Conservation (phyloP, 768 basidiomycete genomes). For the Paxillus ammoniavirescens region DNA sequence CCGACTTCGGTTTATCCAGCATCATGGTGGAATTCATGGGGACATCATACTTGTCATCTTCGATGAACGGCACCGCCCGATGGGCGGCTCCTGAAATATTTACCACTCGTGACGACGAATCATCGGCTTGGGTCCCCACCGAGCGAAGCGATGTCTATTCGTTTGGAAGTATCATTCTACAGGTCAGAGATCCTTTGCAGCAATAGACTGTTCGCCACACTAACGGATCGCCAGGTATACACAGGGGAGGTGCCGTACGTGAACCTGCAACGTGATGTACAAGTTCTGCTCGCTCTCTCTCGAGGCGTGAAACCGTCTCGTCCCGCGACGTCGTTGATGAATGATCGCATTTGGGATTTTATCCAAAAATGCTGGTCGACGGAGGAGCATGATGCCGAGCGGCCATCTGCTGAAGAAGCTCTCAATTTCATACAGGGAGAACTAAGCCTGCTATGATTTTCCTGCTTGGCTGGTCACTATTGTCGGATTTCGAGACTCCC, state of each 20-base stretch:
- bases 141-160: constrained; percentile 7
- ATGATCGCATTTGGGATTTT: constrained; percentile 5
- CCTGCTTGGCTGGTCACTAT: no score
- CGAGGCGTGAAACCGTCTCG: constrained; percentile 2
- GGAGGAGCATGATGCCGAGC: background rate
- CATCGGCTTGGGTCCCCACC: background rate
- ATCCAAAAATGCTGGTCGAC: constrained; percentile 11
- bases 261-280: constrained; percentile 9
- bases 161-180: constrained; percentile 29
- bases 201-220: constrained; percentile 6
- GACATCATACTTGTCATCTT: constrained; percentile 18
- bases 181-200: constrained; percentile 6
- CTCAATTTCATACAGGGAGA: background rate
- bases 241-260: constrained; percentile 11
- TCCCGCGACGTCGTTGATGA: background rate
- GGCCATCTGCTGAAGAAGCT: background rate
- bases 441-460: no score
- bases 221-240: background rate
- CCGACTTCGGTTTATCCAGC: constrained; percentile 44
- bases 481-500: no score
- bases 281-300: constrained; percentile 6
- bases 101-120: constrained; percentile 17
- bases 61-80: constrained; percentile 29
- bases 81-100: constrained; percentile 46
- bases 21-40: constrained; percentile 8